Percentiles rank a stretch among this genome's conserved stretches.
These are phyloP conservation scores for Suillus occidentalis DNA, from an alignment of 768 basidiomycete species.

Conservation along the genomic window DNA sequence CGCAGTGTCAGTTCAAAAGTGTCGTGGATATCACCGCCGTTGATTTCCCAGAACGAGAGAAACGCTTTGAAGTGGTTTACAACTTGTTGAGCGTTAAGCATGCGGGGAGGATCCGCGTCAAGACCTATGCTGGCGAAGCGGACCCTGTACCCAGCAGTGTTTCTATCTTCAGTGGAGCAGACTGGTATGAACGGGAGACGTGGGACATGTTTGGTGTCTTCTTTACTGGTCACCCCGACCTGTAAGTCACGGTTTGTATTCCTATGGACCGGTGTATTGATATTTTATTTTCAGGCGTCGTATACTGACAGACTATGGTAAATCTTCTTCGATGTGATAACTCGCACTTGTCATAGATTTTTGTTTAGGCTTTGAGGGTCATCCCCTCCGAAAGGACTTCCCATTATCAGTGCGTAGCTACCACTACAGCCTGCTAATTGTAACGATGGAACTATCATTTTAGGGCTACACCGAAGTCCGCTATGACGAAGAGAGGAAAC, in stretches of 20 bases:
- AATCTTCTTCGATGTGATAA: conserved; percentile 9
- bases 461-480: conserved; percentile 99
- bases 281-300: conserved; percentile 62
- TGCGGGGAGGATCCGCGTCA: conserved; percentile 88
- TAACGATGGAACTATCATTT: background rate
- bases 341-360: conserved; percentile 4
- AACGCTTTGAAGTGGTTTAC: conserved; percentile 97
- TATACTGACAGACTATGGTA: conserved; percentile 97
- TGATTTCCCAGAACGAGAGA: conserved; percentile 90
- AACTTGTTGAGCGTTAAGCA: conserved; percentile 82
- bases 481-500: conserved; percentile 96
- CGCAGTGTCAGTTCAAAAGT: conserved; percentile 91
- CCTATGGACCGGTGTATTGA: background rate
- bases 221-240: conserved; percentile 94
- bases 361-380: conserved; percentile 84
- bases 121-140: conserved; percentile 94
- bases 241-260: conserved; percentile 54
- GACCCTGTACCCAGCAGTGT: conserved; percentile 85
- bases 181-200: conserved; percentile 98
- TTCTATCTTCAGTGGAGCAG: conserved; percentile 83
- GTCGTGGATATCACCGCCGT: conserved; percentile 94
- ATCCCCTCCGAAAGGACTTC: conserved; percentile 97
- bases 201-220: conserved; percentile 99
- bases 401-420: conserved; percentile 76
- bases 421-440: background rate